phyloP scores from a whole-genome alignment of 805 yeast species.

The Maudiozyma barnettii region DNA sequence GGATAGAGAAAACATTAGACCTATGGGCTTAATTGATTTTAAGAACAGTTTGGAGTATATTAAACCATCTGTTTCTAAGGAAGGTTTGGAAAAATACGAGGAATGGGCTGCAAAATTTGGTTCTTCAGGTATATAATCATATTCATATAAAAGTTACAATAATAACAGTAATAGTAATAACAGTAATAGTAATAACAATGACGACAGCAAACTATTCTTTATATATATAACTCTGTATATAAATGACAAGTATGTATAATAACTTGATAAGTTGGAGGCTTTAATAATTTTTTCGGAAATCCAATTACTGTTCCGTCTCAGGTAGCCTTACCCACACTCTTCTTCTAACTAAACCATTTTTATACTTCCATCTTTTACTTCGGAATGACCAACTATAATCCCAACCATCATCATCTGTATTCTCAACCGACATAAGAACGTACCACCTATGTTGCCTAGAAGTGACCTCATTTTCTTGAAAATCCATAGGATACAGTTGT shows the following conservation, averaged over 20 bases:
- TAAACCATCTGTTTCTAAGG: slow-evolving; percentile 79
- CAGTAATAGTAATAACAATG: background rate
- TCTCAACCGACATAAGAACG: slow-evolving; percentile 50
- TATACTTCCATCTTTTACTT: slow-evolving; percentile 52
- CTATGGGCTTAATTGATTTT: slow-evolving; percentile 67
- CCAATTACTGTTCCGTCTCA: background rate
- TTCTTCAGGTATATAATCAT: slow-evolving; percentile 66
- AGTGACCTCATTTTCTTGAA: slow-evolving; percentile 1
- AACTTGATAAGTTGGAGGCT: too few species aligned
- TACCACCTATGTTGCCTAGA: slow-evolving; percentile 44
- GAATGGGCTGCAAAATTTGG: slow-evolving; percentile 85
- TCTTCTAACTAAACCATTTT: slow-evolving; percentile 53
- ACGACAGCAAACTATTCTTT: background rate
- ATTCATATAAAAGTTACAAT: background rate
- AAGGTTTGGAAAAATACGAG: slow-evolving; percentile 71
- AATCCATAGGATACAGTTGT: slow-evolving; percentile 15
- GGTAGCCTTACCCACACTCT: slow-evolving; percentile 50
- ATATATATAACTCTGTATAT: background rate
- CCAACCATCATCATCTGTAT: slow-evolving; percentile 86
- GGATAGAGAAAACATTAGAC: slow-evolving; percentile 66
- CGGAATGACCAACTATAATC: slow-evolving; percentile 46
- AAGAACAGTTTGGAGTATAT: slow-evolving; percentile 64
- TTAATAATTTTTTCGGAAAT: too few species aligned
- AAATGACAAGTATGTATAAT: background rate
- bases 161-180: background rate